Base-by-base conservation (phyloP, 495 filamentous ascomycete species). In the Hyaloscypha variabilis region DNA sequence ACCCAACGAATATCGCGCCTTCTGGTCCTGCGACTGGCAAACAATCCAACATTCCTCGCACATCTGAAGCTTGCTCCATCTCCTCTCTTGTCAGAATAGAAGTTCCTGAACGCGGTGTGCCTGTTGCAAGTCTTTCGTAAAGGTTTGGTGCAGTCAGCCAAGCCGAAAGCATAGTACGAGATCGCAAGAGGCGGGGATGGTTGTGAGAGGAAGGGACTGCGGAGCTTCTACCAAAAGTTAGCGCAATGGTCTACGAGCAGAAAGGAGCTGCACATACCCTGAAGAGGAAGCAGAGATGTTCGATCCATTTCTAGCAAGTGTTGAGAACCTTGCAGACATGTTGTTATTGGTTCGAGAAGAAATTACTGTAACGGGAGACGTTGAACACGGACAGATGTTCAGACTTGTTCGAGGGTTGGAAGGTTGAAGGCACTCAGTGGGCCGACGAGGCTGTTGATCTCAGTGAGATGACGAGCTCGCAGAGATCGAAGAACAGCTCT, bases 11-110 rank as follows among this genome's bases (percentile, higher is more conserved):
- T 3, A 21, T 55, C 34, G 3, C n/a, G 6, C n/a, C 29, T 23
- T 52, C 34, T 1, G 14, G 39, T 17, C 50, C 52, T 17, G 54
- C 58, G 17, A 66, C 64, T 8, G 68, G 64, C 50, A 70, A 53
- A 11, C 39, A 64, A 28, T 67, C 68, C 36, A 62, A 28, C 50
- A 70, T 67, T 11, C 64, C 62, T 13, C 68, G 60, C 8, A 67
- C 29, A 51, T 61, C 58, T 1, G 68, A 61, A 24, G 63, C 34
- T 30, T 62, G 25, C 26, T 70, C 64, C 68, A 67, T 70, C 50
- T 67, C 55, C 34, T 67, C 58, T 60, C 63, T 39, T 30, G 64
- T 60, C 21, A 70, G 24, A 57, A 70, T 34, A 42, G 63, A 64
- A 42, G 67, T 60, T 2, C 60, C 68, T 2, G 28, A 49, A 3